phyloP scores from a whole-genome alignment of 2,329 filamentous ascomycete genomes.

The Aureobasidium sp. region DNA sequence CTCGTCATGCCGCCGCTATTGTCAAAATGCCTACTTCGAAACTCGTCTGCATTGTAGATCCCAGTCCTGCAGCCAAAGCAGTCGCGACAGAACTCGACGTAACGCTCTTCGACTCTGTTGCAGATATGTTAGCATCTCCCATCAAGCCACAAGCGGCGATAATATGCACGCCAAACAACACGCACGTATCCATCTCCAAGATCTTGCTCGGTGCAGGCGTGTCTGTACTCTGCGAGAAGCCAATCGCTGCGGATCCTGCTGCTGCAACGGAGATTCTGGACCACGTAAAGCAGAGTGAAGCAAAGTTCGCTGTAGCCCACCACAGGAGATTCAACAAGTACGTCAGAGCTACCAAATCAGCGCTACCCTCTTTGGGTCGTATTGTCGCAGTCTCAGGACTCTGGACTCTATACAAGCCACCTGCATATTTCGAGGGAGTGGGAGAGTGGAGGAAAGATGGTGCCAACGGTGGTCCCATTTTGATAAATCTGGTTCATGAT shows the following conservation, averaged over 20 bases:
- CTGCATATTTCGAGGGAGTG: constrained; percentile 55
- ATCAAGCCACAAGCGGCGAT: constrained; percentile 59
- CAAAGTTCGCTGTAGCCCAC: constrained; percentile 63
- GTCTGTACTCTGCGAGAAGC: neutral
- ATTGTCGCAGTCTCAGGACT: constrained; percentile 61
- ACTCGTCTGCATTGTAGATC: constrained; percentile 29
- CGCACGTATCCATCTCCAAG: constrained; percentile 58
- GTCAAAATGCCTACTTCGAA: constrained; percentile 40
- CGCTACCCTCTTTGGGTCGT: constrained; percentile 50
- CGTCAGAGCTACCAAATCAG: constrained; percentile 54
- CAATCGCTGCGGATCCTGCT: neutral
- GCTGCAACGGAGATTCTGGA: constrained; percentile 34
- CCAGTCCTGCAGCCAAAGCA: neutral
- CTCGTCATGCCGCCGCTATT: constrained; percentile 55
- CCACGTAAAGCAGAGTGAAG: constrained; percentile 28
- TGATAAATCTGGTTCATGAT: constrained; percentile 69
- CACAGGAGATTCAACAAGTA: constrained; percentile 68
- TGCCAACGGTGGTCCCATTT: constrained; percentile 51
- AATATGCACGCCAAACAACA: constrained; percentile 67
- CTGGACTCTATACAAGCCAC: constrained; percentile 61
- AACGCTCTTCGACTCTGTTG: constrained; percentile 41
- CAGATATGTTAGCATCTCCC: constrained; percentile 46
- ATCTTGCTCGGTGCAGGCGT: constrained; percentile 50
- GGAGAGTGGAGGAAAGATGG: constrained; percentile 54
- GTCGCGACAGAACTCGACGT: neutral